phyloP scores from a whole-genome alignment of 768 basidiomycete species.

The Agrocybe praecox region DNA sequence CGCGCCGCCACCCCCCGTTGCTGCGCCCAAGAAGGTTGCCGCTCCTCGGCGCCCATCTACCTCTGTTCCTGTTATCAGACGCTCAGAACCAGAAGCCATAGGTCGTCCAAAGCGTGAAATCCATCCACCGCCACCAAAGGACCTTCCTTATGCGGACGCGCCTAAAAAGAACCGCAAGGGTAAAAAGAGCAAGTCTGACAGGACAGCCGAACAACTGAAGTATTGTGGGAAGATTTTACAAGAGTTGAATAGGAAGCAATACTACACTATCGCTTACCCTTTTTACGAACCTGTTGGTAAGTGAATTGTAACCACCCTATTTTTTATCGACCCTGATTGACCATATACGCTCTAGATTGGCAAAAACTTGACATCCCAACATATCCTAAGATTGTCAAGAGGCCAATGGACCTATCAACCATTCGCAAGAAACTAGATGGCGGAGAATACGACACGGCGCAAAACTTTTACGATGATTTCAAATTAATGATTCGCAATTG shows the following conservation, averaged over 20 bases:
- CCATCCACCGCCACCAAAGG: constrained; percentile 93
- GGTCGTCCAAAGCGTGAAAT: constrained; percentile 97
- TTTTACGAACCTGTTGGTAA: constrained; percentile 97
- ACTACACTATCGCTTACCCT: constrained; percentile 70
- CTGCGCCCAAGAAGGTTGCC: constrained; percentile 43
- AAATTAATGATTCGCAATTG: constrained; percentile 96
- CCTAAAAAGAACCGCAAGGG: constrained; percentile 70
- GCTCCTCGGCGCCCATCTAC: constrained; percentile 74
- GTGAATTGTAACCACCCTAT: constrained; percentile 4
- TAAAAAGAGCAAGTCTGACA: constrained; percentile 64
- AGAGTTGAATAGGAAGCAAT: constrained; percentile 80
- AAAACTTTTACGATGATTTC: constrained; percentile 88
- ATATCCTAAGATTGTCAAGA: constrained; percentile 88
- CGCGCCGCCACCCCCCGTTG: constrained; percentile 43
- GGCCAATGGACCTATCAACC: constrained; percentile 93
- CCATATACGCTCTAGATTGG: constrained; percentile 55
- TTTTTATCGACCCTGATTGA: constrained; percentile 7
- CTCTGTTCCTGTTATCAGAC: constrained; percentile 81
- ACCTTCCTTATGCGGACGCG: constrained; percentile 78
- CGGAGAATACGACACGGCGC: constrained; percentile 74
- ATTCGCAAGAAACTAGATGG: constrained; percentile 85
- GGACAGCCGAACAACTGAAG: constrained; percentile 80
- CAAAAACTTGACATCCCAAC: constrained; percentile 76
- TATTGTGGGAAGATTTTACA: constrained; percentile 77
- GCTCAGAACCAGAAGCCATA: constrained; percentile 63